Conservation (phyloP, 805 yeast species). For the Saccharomyces eubayanus region DNA sequence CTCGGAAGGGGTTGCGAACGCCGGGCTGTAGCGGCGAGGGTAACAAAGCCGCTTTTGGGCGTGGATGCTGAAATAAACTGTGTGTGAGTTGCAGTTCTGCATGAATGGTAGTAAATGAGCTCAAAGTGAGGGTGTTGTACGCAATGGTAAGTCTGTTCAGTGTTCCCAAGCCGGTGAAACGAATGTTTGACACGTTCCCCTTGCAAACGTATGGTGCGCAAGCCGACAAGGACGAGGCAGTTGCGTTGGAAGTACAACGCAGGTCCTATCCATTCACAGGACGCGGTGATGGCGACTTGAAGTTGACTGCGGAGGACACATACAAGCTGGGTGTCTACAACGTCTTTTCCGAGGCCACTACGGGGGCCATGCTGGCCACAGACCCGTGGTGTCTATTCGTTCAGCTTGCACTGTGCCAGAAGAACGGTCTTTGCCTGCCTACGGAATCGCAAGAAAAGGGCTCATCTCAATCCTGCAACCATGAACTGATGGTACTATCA, state of each 20-base stretch:
- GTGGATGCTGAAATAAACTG: neutral
- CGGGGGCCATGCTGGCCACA: slow-evolving; percentile 35
- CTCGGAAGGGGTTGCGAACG: neutral
- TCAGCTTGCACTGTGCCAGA: slow-evolving; percentile 36
- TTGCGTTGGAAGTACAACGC: slow-evolving; percentile 16
- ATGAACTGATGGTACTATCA: slow-evolving; percentile 39
- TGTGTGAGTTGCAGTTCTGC: neutral
- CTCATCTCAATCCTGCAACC: slow-evolving; percentile 8
- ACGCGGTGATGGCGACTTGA: slow-evolving; percentile 1
- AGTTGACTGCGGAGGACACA: slow-evolving; percentile 10
- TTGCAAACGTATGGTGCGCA: slow-evolving; percentile 36
- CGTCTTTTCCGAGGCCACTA: slow-evolving; percentile 28
- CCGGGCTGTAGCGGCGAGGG: neutral
- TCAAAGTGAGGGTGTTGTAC: neutral
- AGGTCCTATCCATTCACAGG: slow-evolving; percentile 18
- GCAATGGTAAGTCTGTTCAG: neutral
- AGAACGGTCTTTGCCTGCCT: slow-evolving; percentile 40
- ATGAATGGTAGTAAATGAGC: neutral
- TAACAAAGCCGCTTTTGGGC: neutral
- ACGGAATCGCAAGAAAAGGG: slow-evolving; percentile 5
- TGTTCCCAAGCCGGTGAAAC: slow-evolving; percentile 38
- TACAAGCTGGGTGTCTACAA: slow-evolving; percentile 52
- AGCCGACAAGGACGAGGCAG: slow-evolving; percentile 22
- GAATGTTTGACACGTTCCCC: slow-evolving; percentile 47
- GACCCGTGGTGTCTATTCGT: slow-evolving; percentile 52